Conservation (phyloP, 2,329 filamentous ascomycete genomes). For the Pseudogymnoascus sp. region DNA sequence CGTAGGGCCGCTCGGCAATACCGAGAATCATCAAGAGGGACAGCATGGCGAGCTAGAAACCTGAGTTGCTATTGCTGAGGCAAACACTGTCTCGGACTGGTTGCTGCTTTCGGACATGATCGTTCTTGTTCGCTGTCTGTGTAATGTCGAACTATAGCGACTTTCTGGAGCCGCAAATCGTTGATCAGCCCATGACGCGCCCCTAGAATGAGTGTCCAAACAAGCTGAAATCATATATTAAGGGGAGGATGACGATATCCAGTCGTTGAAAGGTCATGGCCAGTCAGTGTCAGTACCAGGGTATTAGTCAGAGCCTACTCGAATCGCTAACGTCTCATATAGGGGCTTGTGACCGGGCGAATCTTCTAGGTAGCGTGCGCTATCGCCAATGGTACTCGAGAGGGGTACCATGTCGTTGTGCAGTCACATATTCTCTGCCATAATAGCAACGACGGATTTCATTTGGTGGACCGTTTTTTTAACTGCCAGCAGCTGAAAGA, state of each 20-base stretch:
- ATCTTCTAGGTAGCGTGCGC: not conserved
- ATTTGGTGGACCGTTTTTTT: not conserved
- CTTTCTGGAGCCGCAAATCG: not conserved
- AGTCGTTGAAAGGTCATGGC: not conserved
- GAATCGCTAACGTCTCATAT: not conserved
- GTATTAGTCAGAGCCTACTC: not conserved
- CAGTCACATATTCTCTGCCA: not conserved
- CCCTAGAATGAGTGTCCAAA: not conserved
- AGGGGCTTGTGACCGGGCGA: not conserved
- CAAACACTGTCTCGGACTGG: not conserved
- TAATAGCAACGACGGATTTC: not conserved
- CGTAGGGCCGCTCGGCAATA: not conserved
- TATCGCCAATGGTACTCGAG: not conserved
- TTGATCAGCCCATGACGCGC: not conserved
- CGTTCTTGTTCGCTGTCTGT: not conserved
- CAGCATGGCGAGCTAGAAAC: not conserved
- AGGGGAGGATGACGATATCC: not conserved
- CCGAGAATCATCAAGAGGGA: not conserved
- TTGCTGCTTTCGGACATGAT: not conserved
- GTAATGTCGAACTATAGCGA: not conserved
- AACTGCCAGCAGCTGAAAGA: not conserved
- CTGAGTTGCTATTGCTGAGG: not conserved
- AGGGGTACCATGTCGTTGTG: not conserved
- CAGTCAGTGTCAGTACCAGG: not conserved
- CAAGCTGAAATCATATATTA: not conserved